Percentiles rank a stretch among this genome's conserved stretches.
Evolutionary conservation across 176 grass and related monocot genomes (phyloP).

Genomic region (Poa annua): DNA sequence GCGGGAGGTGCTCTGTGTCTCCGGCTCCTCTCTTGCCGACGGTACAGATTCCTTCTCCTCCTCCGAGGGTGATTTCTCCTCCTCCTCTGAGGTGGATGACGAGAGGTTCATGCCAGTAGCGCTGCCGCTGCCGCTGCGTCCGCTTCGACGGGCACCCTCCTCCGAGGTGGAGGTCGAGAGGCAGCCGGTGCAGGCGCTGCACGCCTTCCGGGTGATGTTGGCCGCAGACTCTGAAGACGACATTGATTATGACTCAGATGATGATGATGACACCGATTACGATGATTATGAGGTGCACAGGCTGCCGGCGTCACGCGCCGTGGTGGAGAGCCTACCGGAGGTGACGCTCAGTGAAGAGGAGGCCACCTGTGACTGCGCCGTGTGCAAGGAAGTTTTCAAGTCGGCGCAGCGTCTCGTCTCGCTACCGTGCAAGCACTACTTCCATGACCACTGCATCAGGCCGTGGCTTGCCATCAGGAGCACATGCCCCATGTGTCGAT

Average conservation of each 20-base stretch:
- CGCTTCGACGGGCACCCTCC: too few species aligned
- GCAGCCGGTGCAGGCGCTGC: too few species aligned
- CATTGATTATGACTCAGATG: neutral
- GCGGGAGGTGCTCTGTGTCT: constrained; percentile 8
- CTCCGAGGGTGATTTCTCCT: neutral
- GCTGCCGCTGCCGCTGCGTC: too few species aligned
- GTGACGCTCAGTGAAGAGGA: constrained; percentile 37
- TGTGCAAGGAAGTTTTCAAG: constrained; percentile 65
- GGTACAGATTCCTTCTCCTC: neutral
- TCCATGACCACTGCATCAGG: constrained; percentile 66
- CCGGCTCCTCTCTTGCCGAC: constrained; percentile 9
- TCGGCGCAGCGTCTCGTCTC: constrained; percentile 7
- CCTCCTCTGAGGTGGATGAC: constrained; percentile 22
- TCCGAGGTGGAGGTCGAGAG: constrained; percentile 28
- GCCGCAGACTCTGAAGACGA: neutral
- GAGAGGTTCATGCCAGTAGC: neutral
- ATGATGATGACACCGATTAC: neutral
- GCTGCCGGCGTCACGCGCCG: constrained; percentile 44
- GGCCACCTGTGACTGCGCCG: constrained; percentile 41
- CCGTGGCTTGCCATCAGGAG: constrained; percentile 69
- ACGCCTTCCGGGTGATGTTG: too few species aligned
- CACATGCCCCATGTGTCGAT: constrained; percentile 73
- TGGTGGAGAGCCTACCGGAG: constrained; percentile 52
- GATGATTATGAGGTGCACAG: neutral
- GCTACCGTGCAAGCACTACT: constrained; percentile 74